Percentiles rank a stretch among this genome's conserved stretches.
phyloP scores from a whole-genome alignment of 23 red algal genomes.

The Gracilaria gracilis region DNA sequence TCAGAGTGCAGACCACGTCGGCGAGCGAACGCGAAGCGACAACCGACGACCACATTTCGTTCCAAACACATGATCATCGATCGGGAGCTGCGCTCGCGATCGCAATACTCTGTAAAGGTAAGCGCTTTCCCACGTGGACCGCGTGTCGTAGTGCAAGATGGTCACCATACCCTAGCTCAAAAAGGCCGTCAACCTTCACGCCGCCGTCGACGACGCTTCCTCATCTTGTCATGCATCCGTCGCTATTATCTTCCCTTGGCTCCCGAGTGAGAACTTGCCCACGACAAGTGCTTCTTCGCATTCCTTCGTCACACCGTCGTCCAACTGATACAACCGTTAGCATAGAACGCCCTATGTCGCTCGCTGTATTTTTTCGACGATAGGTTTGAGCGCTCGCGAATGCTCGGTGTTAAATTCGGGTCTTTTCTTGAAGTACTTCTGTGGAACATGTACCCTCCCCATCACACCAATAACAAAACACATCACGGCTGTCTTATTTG shows the following conservation, averaged over 20 bases:
- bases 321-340: background rate
- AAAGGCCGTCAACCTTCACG: no score
- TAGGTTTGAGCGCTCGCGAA: background rate
- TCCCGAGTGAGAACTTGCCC: no score
- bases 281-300: no score
- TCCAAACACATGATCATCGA: background rate
- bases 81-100: background rate
- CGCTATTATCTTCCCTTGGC: no score
- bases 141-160: no score
- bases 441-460: constrained; percentile 28
- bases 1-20: no score
- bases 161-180: no score
- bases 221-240: no score
- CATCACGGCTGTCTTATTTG: constrained; percentile 26
- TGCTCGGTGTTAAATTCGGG: constrained; percentile 8
- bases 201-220: no score
- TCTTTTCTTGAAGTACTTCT: background rate
- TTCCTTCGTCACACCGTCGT: background rate
- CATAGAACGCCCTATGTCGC: background rate
- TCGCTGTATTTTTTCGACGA: background rate
- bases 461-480: constrained; percentile 23
- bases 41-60: no score
- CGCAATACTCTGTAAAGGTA: no score
- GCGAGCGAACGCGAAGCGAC: background rate
- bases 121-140: no score